Evolutionary conservation across 2,329 filamentous ascomycete genomes (phyloP).

Genomic region (Colletotrichum australisinense): DNA sequence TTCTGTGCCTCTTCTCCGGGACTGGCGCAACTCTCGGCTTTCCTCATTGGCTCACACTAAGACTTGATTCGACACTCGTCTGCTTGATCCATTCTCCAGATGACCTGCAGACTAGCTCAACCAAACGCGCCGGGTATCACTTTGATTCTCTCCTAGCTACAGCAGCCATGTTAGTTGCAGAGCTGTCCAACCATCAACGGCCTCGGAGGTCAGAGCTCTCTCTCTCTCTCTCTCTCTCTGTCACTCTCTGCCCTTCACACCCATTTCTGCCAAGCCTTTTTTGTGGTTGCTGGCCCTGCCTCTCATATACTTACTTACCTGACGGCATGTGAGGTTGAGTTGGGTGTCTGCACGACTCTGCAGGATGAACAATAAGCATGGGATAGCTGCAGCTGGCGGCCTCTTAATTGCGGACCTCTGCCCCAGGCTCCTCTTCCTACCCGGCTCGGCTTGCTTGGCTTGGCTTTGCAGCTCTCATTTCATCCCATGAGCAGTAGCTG

Average conservation of each 20-base stretch:
- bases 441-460: constrained; percentile 6
- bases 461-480: constrained; percentile 21
- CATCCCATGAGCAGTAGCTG: constrained; percentile 1
- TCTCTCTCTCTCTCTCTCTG: background rate
- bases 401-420: constrained; percentile 34
- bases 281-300: constrained; percentile 14
- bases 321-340: constrained; percentile 18
- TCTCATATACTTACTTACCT: background rate
- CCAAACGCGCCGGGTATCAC: constrained; percentile 6
- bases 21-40: constrained; percentile 4
- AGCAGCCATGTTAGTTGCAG: constrained; percentile 16
- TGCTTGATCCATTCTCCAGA: constrained; percentile 3
- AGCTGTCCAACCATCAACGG: constrained; percentile 20
- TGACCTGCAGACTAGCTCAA: constrained; percentile 18
- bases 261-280: background rate
- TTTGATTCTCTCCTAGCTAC: constrained; percentile 12
- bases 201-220: constrained; percentile 7
- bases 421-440: constrained; percentile 3
- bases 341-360: constrained; percentile 31
- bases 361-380: constrained; percentile 17
- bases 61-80: constrained; percentile 20
- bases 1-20: constrained; percentile 10
- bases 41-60: constrained; percentile 16
- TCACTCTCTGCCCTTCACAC: constrained; percentile 3
- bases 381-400: constrained; percentile 34